Conservation (phyloP, 257 asterid species). For the Jacaranda copaia region DNA sequence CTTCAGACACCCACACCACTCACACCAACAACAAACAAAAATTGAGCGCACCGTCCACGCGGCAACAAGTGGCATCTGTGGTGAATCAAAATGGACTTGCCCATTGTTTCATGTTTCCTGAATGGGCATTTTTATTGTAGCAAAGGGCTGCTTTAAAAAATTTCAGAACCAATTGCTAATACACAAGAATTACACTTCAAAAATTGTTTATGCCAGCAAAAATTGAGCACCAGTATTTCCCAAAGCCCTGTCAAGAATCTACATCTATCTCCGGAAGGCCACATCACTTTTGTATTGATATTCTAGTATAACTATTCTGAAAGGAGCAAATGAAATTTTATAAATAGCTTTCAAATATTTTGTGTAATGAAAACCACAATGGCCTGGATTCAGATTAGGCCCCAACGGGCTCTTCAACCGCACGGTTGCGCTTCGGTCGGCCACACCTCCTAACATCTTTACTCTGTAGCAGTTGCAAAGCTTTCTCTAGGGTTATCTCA, state of each 20-base stretch:
- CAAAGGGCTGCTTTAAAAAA: not conserved
- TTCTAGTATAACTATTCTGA: too few relatives aligned
- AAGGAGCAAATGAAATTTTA: not conserved
- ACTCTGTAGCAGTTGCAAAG: constrained; percentile 64
- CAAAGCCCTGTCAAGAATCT: constrained; percentile 5
- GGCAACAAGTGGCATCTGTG: too few relatives aligned
- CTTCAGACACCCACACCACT: too few relatives aligned
- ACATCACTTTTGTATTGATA: not conserved
- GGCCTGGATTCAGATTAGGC: constrained; percentile 16
- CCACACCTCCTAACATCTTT: constrained; percentile 67
- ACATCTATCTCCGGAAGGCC: not conserved
- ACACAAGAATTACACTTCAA: constrained; percentile 19
- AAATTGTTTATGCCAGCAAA: constrained; percentile 19
- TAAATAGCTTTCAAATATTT: not conserved
- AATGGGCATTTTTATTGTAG: too few relatives aligned
- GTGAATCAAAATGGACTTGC: too few relatives aligned
- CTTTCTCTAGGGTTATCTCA: constrained; percentile 74
- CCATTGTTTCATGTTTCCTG: too few relatives aligned
- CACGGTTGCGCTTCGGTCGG: constrained; percentile 58
- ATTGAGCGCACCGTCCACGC: too few relatives aligned
- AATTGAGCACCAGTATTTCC: constrained; percentile 5
- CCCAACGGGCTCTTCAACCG: constrained; percentile 47
- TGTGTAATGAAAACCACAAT: not conserved
- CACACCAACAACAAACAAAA: too few relatives aligned
- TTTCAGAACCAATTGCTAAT: not conserved